phyloP scores from a whole-genome alignment of 2,329 filamentous ascomycete species.

The Trichoderma sp. region DNA sequence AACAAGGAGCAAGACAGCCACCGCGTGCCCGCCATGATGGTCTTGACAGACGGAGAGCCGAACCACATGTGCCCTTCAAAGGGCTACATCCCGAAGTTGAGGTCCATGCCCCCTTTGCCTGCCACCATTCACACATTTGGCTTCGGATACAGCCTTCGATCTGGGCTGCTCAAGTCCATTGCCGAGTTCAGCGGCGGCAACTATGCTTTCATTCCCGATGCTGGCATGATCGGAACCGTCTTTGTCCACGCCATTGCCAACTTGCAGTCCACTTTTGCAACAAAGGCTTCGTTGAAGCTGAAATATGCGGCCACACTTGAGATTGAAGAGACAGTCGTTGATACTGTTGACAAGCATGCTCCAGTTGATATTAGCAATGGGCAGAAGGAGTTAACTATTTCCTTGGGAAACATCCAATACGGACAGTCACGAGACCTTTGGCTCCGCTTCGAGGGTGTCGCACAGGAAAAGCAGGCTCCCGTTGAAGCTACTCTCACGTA shows the following conservation, averaged over 20 bases:
- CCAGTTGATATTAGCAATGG: constrained; percentile 26
- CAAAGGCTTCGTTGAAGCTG: constrained; percentile 46
- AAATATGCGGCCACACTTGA: constrained; percentile 39
- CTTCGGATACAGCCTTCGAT: constrained; percentile 37
- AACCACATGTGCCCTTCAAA: constrained; percentile 54
- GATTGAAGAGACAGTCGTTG: constrained; percentile 43
- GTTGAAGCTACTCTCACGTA: constrained; percentile 42
- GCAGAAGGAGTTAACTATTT: constrained; percentile 38
- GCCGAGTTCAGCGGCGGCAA: constrained; percentile 58
- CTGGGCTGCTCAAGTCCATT: constrained; percentile 60
- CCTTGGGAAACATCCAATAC: constrained; percentile 57
- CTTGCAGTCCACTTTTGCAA: constrained; percentile 59
- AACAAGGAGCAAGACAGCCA: constrained; percentile 29
- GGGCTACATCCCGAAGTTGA: constrained; percentile 58
- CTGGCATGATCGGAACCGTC: constrained; percentile 63
- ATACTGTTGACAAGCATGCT: constrained; percentile 39
- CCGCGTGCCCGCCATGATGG: constrained; percentile 52
- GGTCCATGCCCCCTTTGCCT: constrained; percentile 41
- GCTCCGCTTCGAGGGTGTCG: constrained; percentile 37
- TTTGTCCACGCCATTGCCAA: constrained; percentile 65
- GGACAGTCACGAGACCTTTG: constrained; percentile 62
- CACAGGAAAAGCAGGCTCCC: not conserved
- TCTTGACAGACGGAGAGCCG: constrained; percentile 57
- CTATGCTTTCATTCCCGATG: constrained; percentile 63
- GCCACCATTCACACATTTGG: constrained; percentile 45